Conservation (phyloP, 371 early-diverging fungal genomes). For the Mucor ambiguus region DNA sequence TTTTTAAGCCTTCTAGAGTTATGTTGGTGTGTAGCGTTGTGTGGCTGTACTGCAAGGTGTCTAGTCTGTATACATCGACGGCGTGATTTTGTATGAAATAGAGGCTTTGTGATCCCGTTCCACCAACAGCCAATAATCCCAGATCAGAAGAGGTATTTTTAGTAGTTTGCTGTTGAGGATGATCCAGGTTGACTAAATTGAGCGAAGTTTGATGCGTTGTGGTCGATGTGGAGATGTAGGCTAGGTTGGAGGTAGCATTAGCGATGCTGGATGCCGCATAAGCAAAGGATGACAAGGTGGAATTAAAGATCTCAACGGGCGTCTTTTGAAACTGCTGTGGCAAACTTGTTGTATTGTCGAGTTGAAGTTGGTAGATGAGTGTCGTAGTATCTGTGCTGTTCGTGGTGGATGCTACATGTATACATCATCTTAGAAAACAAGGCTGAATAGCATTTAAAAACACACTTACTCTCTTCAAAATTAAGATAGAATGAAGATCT, state of each 20-base stretch:
- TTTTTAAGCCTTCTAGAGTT: not conserved
- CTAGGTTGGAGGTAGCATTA: not conserved
- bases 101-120: not conserved
- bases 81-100: slow-evolving; percentile 4
- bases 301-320: not conserved
- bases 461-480: slow-evolving; percentile 6
- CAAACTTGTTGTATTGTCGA: not conserved
- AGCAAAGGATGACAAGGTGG: not conserved
- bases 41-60: not conserved
- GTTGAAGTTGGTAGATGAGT: not conserved
- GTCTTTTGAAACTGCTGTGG: not conserved
- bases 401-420: not conserved
- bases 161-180: not conserved
- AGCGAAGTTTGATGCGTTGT: not conserved
- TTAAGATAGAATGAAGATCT: slow-evolving; percentile 6
- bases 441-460: too few relatives aligned
- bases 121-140: slow-evolving; percentile 7
- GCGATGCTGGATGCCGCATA: not conserved
- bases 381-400: not conserved
- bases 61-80: slow-evolving; percentile 9
- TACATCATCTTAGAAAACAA: not conserved
- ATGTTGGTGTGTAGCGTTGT: not conserved
- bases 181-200: not conserved
- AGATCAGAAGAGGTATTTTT: not conserved
- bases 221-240: slow-evolving; percentile 2